phyloP scores from a whole-genome alignment of 805 yeast species.

The Candida oleophila region DNA sequence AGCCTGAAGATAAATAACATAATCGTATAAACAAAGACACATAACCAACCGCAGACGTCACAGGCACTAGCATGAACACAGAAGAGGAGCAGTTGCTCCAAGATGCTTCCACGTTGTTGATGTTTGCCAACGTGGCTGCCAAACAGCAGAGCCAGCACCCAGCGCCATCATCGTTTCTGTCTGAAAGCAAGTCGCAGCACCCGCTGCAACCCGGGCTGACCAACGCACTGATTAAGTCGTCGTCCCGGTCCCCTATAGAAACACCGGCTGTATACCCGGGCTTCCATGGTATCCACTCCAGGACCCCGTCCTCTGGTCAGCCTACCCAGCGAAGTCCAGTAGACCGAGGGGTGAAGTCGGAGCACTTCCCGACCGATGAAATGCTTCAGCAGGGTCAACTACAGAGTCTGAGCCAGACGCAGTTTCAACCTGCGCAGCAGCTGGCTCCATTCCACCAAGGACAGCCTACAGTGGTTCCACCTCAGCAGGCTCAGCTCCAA shows the following conservation, averaged over 20 bases:
- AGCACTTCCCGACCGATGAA: too few species aligned
- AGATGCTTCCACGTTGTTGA: slow-evolving; percentile 60
- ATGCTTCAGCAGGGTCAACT: too few species aligned
- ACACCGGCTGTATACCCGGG: background rate
- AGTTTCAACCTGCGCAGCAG: slow-evolving; percentile 1
- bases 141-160: slow-evolving; percentile 32
- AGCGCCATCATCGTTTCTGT: slow-evolving; percentile 3
- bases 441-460: background rate
- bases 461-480: background rate
- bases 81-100: slow-evolving; percentile 46
- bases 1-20: too few species aligned
- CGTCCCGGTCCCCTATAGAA: background rate
- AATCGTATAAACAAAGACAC: too few species aligned
- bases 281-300: slow-evolving; percentile 4
- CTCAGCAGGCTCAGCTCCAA: slow-evolving; percentile 13
- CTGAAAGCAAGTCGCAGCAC: background rate
- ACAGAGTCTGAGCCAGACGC: background rate
- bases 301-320: background rate
- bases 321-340: background rate
- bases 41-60: too few species aligned
- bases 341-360: too few species aligned
- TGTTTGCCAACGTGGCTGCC: slow-evolving; percentile 59
- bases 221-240: background rate
- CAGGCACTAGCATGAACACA: slow-evolving; percentile 2
- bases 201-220: slow-evolving; percentile 4